phyloP scores from a whole-genome alignment of 2,329 filamentous ascomycete species.

The Venturia carpophila region DNA sequence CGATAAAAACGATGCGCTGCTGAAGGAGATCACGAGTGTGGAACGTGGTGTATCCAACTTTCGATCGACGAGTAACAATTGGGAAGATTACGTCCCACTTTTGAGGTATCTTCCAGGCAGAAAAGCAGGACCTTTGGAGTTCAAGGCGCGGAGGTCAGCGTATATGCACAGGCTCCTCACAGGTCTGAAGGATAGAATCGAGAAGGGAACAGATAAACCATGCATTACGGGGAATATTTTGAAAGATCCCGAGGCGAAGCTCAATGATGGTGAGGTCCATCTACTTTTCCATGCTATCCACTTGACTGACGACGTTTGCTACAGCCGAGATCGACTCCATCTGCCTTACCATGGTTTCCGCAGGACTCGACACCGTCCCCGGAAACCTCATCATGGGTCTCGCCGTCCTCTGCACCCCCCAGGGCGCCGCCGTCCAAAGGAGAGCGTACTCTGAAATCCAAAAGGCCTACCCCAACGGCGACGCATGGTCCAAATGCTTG shows the following conservation, averaged over 20 bases:
- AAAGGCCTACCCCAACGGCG: slow-evolving; percentile 61
- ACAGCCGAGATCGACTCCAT: slow-evolving; percentile 70
- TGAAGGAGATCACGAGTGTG: slow-evolving; percentile 55
- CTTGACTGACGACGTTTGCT: slow-evolving; percentile 20
- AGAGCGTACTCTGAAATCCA: slow-evolving; percentile 63
- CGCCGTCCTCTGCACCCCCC: slow-evolving; percentile 60
- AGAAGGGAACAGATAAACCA: slow-evolving; percentile 56
- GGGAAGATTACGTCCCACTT: slow-evolving; percentile 76
- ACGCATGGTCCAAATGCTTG: slow-evolving; percentile 68
- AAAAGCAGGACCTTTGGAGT: slow-evolving; percentile 33
- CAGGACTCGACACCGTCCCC: slow-evolving; percentile 73
- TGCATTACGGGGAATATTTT: slow-evolving; percentile 64
- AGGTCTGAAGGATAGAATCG: slow-evolving; percentile 54
- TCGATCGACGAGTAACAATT: slow-evolving; percentile 72
- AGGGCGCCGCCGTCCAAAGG: slow-evolving; percentile 62
- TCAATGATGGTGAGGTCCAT: slow-evolving; percentile 51
- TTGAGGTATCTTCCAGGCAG: slow-evolving; percentile 56
- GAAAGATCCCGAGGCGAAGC: slow-evolving; percentile 60
- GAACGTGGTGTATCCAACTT: slow-evolving; percentile 71
- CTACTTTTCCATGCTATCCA: slow-evolving; percentile 20
- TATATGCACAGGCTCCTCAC: slow-evolving; percentile 54
- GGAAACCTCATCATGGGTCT: slow-evolving; percentile 74
- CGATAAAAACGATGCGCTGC: slow-evolving; percentile 50
- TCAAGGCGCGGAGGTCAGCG: slow-evolving; percentile 49
- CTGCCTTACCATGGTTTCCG: slow-evolving; percentile 73